A percentile compares a stretch with the other conserved stretches of the same genome.
Conservation (phyloP, 768 basidiomycete species). For the Tubosaeta sp. region DNA sequence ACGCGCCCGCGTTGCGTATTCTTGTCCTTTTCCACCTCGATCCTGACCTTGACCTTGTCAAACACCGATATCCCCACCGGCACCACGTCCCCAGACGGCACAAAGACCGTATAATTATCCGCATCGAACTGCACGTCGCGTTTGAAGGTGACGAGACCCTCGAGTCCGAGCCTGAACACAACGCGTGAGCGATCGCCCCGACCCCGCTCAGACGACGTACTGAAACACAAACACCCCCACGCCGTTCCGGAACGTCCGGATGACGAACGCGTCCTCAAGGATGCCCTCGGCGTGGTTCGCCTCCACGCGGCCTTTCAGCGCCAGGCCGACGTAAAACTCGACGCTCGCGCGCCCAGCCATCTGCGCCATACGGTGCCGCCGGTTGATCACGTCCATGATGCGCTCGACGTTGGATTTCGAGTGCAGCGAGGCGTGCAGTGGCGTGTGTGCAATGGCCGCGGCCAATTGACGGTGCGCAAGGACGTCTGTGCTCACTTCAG, state of each 20-base stretch:
- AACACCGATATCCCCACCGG: slow-evolving; percentile 1
- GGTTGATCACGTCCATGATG: slow-evolving; percentile 81
- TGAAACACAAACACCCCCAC: slow-evolving; percentile 93
- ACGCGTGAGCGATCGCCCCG: not conserved
- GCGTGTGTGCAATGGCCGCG: slow-evolving; percentile 78
- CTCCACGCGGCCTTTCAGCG: slow-evolving; percentile 66
- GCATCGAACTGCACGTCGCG: slow-evolving; percentile 84
- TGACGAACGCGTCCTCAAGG: slow-evolving; percentile 85
- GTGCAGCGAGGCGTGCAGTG: slow-evolving; percentile 84
- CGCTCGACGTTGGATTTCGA: slow-evolving; percentile 87
- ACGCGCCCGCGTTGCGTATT: slow-evolving; percentile 90
- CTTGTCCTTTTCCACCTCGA: slow-evolving; percentile 91
- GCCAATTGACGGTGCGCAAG: slow-evolving; percentile 91
- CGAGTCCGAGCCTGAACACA: slow-evolving; percentile 73
- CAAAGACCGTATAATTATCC: slow-evolving; percentile 79
- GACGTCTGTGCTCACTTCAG: slow-evolving; percentile 53
- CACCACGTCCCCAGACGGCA: slow-evolving; percentile 39
- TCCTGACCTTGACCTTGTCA: slow-evolving; percentile 75
- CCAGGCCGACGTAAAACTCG: slow-evolving; percentile 95
- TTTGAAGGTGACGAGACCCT: slow-evolving; percentile 94
- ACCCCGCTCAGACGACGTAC: slow-evolving; percentile 44
- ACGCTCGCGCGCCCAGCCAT: slow-evolving; percentile 96
- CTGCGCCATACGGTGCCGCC: slow-evolving; percentile 92
- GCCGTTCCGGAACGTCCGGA: slow-evolving; percentile 91
- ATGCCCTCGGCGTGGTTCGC: slow-evolving; percentile 36